phyloP scores from a whole-genome alignment of 2,329 filamentous ascomycete species.

The Aspergillus fumigatiaffinis region DNA sequence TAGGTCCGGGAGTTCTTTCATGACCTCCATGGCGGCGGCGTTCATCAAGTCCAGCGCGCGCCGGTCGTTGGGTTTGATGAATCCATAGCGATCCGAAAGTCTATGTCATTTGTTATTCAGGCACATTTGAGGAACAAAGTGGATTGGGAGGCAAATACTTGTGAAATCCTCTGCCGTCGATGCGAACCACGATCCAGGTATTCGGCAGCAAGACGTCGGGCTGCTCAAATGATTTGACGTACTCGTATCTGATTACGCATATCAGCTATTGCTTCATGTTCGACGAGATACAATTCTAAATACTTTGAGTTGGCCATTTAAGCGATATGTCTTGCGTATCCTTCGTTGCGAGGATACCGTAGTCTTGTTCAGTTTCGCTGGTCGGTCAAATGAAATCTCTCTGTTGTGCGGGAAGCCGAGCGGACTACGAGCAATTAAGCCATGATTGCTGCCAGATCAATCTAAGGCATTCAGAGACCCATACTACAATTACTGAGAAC shows the following conservation, averaged over 20 bases:
- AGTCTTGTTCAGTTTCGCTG: background rate
- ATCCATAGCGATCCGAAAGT: conserved; percentile 76
- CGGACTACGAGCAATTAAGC: background rate
- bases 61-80: conserved; percentile 88
- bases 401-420: background rate
- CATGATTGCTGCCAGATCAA: background rate
- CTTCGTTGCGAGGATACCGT: background rate
- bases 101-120: conserved; percentile 40
- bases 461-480: background rate
- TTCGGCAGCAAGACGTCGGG: conserved; percentile 76
- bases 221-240: conserved; percentile 86
- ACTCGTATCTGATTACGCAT: conserved; percentile 69
- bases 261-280: conserved; percentile 8
- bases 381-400: background rate
- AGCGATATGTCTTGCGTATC: background rate
- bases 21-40: conserved; percentile 76
- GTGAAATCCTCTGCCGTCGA: conserved; percentile 92
- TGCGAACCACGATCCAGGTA: conserved; percentile 91
- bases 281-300: background rate
- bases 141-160: conserved; percentile 55
- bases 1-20: conserved; percentile 79
- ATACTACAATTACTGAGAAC: background rate
- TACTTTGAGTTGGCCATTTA: conserved; percentile 18
- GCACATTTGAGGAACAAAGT: background rate
- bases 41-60: conserved; percentile 93